Conservation (phyloP, 1,284 basidiomycete species). For the Gyrodon tennesseensis region DNA sequence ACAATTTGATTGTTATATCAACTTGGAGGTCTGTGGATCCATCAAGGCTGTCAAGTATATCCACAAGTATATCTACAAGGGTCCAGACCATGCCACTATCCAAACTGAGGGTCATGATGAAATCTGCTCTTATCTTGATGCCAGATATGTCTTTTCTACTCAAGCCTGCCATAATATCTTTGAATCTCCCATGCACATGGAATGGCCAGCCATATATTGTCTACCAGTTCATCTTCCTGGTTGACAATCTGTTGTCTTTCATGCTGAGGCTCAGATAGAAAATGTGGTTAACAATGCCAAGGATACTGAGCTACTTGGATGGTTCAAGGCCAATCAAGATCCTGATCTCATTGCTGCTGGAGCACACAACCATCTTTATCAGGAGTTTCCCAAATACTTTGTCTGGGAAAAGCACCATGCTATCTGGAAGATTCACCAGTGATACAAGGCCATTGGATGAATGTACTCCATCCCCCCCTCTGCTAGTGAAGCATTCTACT, state of each 20-base stretch:
- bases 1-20: slow-evolving; percentile 53
- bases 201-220: slow-evolving; percentile 27
- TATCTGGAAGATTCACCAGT: slow-evolving; percentile 2
- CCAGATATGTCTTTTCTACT: slow-evolving; percentile 25
- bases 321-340: slow-evolving; percentile 48
- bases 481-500: neutral
- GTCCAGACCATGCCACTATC: slow-evolving; percentile 34
- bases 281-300: slow-evolving; percentile 33
- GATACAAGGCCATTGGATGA: neutral
- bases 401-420: slow-evolving; percentile 16
- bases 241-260: slow-evolving; percentile 45
- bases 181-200: slow-evolving; percentile 31
- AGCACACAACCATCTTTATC: slow-evolving; percentile 44
- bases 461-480: neutral
- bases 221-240: slow-evolving; percentile 29
- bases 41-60: slow-evolving; percentile 47
- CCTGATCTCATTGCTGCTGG: slow-evolving; percentile 31
- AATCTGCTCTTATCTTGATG: slow-evolving; percentile 28
- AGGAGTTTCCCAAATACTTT: slow-evolving; percentile 47
- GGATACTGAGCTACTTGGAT: slow-evolving; percentile 43
- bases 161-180: slow-evolving; percentile 31
- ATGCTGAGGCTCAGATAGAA: slow-evolving; percentile 29
- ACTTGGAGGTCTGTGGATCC: slow-evolving; percentile 44
- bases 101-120: slow-evolving; percentile 21
- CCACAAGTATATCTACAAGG: too few relatives aligned